Base-by-base conservation (phyloP, 2,329 filamentous ascomycete genomes). In the Fusarium circinatum region DNA sequence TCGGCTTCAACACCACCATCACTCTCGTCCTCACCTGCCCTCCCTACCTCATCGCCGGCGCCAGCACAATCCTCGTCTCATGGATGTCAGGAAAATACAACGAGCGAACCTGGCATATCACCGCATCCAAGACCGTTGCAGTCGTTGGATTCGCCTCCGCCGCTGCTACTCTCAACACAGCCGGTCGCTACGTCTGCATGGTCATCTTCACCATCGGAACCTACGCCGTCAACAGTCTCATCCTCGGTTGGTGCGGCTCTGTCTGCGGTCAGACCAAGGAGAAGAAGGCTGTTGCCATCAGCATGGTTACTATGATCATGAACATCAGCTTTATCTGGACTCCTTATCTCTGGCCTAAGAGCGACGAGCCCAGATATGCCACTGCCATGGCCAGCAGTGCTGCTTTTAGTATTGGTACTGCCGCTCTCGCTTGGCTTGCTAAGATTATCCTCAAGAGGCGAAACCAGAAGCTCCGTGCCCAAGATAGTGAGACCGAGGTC, bases 21-120 rank as follows among this genome's bases (percentile, higher is more conserved):
- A 80, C 80, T 7, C 77, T 82, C 6, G 69, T 80, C 10, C 79
- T 82, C 8, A 80, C 79, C 0, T 78, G 79, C 62, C 86, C 86
- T 0, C 86, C 86, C 0, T 88, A 86, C 71, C 78, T 86, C 3
- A 76, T 85, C 20, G 85, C 86, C 1, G 76, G 74, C 14, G 70
- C 47, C 3, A 71, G 73, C 48, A 76, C 74, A 2, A 76, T 79
- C 13, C 36, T 75, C 2, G 76, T 78, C 5, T 76, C 77, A 1
- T 81, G 75, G 79, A 85, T 80, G 15, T 86, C 85, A 0, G 87
- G 85, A 1, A 81, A 80, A 7, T 82, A 83, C 74, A 84, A 87
- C 62, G 85, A 87, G 68, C 81, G 85, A 24, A 86, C 84, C 0
- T 86, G 83, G 84, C 86, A 87, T 62, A 85, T 86, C 51, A 85